A percentile compares a stretch with the other conserved stretches of the same genome.
These are phyloP conservation scores for Ophiostoma ips DNA, from an alignment of 2,329 filamentous ascomycete species.

Conservation along the genomic window DNA sequence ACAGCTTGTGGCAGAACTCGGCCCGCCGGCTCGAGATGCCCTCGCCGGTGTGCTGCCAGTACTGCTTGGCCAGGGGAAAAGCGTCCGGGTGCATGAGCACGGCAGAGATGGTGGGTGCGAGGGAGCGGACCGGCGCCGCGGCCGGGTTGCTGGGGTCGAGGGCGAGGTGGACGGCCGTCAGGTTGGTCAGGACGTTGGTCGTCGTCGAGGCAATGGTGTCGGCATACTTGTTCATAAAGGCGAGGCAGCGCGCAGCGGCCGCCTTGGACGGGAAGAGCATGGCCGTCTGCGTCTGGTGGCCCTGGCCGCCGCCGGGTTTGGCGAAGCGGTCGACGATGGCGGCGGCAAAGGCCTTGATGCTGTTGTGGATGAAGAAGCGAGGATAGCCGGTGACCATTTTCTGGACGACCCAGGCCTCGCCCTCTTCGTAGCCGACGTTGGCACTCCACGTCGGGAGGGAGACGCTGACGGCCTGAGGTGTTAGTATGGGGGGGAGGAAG, in stretches of 20 bases:
- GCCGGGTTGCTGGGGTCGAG: constrained; percentile 42
- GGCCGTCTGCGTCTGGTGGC: no score
- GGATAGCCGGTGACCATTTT: constrained; percentile 88
- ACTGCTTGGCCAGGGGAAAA: constrained; percentile 70
- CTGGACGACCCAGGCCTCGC: constrained; percentile 69
- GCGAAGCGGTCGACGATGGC: constrained; percentile 55
- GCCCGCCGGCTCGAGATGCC: constrained; percentile 82
- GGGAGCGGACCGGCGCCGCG: constrained; percentile 35
- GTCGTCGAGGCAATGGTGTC: constrained; percentile 27
- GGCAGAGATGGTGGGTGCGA: constrained; percentile 49
- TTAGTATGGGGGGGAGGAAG: neutral
- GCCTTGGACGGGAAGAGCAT: constrained; percentile 69
- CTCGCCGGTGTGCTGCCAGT: constrained; percentile 94
- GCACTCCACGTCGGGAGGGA: constrained; percentile 86
- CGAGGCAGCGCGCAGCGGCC: constrained; percentile 57
- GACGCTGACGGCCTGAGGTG: constrained; percentile 72
- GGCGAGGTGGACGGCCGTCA: constrained; percentile 47
- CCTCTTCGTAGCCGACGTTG: constrained; percentile 90
- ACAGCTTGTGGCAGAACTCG: constrained; percentile 70
- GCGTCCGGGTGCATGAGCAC: constrained; percentile 57
- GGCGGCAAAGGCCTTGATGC: constrained; percentile 58
- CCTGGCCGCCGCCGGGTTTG: constrained; percentile 34
- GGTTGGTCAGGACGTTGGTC: constrained; percentile 27
- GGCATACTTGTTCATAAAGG: constrained; percentile 54
- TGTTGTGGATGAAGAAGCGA: constrained; percentile 85